Conservation (phyloP, 768 basidiomycete species). For the Porphyrellus cyaneotinctus region DNA sequence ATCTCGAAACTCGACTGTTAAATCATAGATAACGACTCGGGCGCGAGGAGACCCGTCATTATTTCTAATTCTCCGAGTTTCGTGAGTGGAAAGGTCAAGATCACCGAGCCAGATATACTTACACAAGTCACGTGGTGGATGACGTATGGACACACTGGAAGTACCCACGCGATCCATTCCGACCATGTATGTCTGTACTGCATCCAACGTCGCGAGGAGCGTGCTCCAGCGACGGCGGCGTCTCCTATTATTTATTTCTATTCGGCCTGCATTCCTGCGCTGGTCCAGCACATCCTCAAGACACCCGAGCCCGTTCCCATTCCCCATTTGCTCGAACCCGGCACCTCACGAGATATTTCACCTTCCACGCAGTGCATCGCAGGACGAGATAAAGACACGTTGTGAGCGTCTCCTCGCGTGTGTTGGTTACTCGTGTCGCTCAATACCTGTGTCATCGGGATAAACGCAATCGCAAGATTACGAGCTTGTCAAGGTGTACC, state of each 20-base stretch:
- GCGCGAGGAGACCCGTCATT: no score
- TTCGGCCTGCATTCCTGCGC: neutral
- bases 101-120: no score
- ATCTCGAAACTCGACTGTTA: no score
- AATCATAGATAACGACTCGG: no score
- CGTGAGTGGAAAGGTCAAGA: no score
- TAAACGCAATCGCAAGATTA: constrained; percentile 46
- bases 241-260: neutral
- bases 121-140: neutral
- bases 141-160: neutral
- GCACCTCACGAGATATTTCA: constrained; percentile 75
- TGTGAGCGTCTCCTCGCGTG: constrained; percentile 40
- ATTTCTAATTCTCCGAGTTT: no score
- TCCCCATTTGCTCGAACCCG: constrained; percentile 49
- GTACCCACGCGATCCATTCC: neutral
- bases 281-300: constrained; percentile 13
- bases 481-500: constrained; percentile 67
- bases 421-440: neutral
- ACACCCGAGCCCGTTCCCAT: constrained; percentile 41
- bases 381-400: constrained; percentile 59
- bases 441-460: neutral
- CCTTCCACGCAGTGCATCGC: constrained; percentile 50
- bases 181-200: constrained; percentile 3
- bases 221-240: neutral
- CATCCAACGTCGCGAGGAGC: neutral